Conservation (phyloP, 345 rosid species). For the Eucalyptus polyanthemos region DNA sequence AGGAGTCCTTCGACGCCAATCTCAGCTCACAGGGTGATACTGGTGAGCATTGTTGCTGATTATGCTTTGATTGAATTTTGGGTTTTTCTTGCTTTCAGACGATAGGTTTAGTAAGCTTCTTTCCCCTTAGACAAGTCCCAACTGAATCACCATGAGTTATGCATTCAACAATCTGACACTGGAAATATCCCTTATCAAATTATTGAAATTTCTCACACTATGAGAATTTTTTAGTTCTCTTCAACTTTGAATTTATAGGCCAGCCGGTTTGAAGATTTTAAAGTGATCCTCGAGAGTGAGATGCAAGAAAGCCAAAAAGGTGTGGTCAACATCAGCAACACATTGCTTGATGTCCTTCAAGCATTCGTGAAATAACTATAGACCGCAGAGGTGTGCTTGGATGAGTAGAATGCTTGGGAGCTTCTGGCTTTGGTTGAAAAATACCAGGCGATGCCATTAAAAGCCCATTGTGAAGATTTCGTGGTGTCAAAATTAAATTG, state of each 20-base stretch:
- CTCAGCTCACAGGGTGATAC: too few species aligned
- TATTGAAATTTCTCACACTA: too few species aligned
- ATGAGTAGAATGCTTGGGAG: conserved; percentile 65
- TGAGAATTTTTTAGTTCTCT: too few species aligned
- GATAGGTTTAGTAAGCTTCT: too few species aligned
- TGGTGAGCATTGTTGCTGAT: too few species aligned
- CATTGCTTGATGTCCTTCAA: conserved; percentile 14
- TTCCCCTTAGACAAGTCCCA: too few species aligned
- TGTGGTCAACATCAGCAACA: conserved; percentile 55
- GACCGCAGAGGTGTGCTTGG: conserved; percentile 63
- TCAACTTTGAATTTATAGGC: conserved; percentile 9
- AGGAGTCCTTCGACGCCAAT: too few species aligned
- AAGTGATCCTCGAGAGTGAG: conserved; percentile 81
- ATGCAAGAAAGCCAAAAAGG: conserved; percentile 69
- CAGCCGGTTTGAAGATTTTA: conserved; percentile 66
- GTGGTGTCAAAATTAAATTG: conserved; percentile 56
- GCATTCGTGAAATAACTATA: conserved; percentile 49
- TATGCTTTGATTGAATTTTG: too few species aligned
- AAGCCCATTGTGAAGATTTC: conserved; percentile 56
- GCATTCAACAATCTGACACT: too few species aligned
- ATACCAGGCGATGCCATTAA: conserved; percentile 47
- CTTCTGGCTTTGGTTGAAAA: conserved; percentile 70
- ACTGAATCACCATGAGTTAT: too few species aligned
- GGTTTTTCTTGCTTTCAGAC: too few species aligned
- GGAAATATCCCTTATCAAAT: too few species aligned